Percentiles rank a stretch among this genome's conserved stretches.
phyloP scores from a whole-genome alignment of 352 stramenopile species.

The Phytophthora citrophthora region DNA sequence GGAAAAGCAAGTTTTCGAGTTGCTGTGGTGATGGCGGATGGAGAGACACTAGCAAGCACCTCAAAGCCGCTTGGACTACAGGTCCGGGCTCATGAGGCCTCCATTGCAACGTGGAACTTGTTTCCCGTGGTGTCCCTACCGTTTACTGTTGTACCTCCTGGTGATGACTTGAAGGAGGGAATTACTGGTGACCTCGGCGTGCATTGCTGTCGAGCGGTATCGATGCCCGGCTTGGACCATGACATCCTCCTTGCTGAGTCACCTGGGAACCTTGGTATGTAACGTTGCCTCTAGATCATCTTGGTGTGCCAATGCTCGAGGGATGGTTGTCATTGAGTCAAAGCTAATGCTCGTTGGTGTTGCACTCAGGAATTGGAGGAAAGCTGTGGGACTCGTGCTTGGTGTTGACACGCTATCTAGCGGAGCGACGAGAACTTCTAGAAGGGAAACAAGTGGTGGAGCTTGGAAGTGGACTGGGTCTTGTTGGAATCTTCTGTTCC shows the following conservation, averaged over 20 bases:
- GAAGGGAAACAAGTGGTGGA: slow-evolving; percentile 63
- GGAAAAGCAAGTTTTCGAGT: slow-evolving; percentile 62
- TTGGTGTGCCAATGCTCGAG: background rate
- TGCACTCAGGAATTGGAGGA: slow-evolving; percentile 67
- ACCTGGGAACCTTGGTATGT: slow-evolving; percentile 67
- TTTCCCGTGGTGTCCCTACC: slow-evolving; percentile 75
- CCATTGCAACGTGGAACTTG: slow-evolving; percentile 51
- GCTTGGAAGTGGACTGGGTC: slow-evolving; percentile 73
- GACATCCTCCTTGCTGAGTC: slow-evolving; percentile 81
- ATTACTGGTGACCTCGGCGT: slow-evolving; percentile 50
- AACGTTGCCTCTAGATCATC: slow-evolving; percentile 5
- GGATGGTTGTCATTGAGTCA: background rate
- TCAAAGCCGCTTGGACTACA: slow-evolving; percentile 44
- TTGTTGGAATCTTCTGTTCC: slow-evolving; percentile 80
- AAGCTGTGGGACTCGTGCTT: slow-evolving; percentile 88
- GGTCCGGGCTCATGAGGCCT: slow-evolving; percentile 42
- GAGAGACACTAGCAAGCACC: background rate
- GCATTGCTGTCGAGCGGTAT: slow-evolving; percentile 74
- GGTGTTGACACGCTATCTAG: slow-evolving; percentile 72
- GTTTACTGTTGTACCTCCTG: slow-evolving; percentile 38
- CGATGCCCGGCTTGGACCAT: slow-evolving; percentile 48
- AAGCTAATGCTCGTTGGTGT: slow-evolving; percentile 14
- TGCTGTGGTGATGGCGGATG: slow-evolving; percentile 30
- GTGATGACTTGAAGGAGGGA: slow-evolving; percentile 22
- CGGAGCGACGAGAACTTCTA: slow-evolving; percentile 44